phyloP scores from a whole-genome alignment of 139 green algal genomes.

The Chlorella ohadii region DNA sequence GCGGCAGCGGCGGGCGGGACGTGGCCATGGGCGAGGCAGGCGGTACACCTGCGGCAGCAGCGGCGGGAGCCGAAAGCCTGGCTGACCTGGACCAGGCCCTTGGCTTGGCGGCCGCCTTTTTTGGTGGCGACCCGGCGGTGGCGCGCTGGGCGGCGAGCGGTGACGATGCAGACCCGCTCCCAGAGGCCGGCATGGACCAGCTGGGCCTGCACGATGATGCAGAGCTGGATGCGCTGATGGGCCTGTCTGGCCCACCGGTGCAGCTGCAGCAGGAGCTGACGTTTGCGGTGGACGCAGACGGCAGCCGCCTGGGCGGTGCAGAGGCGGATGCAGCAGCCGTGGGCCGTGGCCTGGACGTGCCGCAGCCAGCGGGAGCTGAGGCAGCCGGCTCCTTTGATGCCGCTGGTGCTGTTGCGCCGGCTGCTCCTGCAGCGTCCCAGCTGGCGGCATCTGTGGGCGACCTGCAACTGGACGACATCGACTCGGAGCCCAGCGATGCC shows the following conservation, averaged over 20 bases:
- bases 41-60: background rate
- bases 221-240: slow-evolving; percentile 13
- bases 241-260: background rate
- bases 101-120: slow-evolving; percentile 11
- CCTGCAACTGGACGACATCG: slow-evolving; percentile 27
- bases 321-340: too few relatives aligned
- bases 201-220: background rate
- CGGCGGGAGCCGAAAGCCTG: background rate
- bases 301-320: background rate
- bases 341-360: too few relatives aligned
- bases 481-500: background rate
- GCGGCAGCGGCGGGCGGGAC: background rate
- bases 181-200: too few relatives aligned
- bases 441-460: too few relatives aligned
- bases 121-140: background rate
- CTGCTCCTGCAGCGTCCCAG: too few relatives aligned
- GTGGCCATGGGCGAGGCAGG: background rate
- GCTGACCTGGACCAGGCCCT: slow-evolving; percentile 17
- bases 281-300: background rate
- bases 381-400: too few relatives aligned
- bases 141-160: background rate
- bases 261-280: background rate
- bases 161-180: too few relatives aligned
- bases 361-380: too few relatives aligned
- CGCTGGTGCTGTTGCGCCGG: too few relatives aligned